phyloP scores from a whole-genome alignment of 2,329 filamentous ascomycete species.

The Cladobotryum protrusum region DNA sequence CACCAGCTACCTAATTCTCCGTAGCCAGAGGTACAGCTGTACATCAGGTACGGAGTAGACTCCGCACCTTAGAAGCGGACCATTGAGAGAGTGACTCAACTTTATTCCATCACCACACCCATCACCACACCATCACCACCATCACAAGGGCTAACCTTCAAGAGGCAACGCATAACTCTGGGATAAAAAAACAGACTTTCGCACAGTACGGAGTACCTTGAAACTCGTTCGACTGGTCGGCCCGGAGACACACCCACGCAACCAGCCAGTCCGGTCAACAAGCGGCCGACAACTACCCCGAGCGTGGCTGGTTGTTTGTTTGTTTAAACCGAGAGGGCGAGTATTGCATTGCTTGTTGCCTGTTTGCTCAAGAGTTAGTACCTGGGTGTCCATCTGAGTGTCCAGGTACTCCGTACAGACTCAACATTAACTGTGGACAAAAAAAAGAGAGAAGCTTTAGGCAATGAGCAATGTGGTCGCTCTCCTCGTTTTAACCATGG shows the following conservation, averaged over 20 bases:
- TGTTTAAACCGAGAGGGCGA: neutral
- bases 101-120: neutral
- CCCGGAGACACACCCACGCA: conserved; percentile 10
- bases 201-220: conserved; percentile 10
- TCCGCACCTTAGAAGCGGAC: neutral
- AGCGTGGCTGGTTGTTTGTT: conserved; percentile 2
- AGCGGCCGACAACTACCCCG: conserved; percentile 6
- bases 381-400: too few relatives aligned
- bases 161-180: neutral
- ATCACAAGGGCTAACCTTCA: neutral
- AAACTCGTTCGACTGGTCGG: conserved; percentile 3
- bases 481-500: too few relatives aligned
- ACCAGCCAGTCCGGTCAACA: conserved; percentile 6
- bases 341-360: neutral
- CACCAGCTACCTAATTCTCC: too few relatives aligned
- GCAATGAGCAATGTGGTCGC: too few relatives aligned
- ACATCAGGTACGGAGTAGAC: too few relatives aligned
- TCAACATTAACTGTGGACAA: conserved; percentile 1
- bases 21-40: too few relatives aligned
- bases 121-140: neutral
- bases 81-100: neutral
- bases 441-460: too few relatives aligned
- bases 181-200: conserved; percentile 9
- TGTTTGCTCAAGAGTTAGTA: neutral
- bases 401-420: conserved; percentile 1